phyloP scores from a whole-genome alignment of 106 monocot species.

The Hemerocallis citrina region DNA sequence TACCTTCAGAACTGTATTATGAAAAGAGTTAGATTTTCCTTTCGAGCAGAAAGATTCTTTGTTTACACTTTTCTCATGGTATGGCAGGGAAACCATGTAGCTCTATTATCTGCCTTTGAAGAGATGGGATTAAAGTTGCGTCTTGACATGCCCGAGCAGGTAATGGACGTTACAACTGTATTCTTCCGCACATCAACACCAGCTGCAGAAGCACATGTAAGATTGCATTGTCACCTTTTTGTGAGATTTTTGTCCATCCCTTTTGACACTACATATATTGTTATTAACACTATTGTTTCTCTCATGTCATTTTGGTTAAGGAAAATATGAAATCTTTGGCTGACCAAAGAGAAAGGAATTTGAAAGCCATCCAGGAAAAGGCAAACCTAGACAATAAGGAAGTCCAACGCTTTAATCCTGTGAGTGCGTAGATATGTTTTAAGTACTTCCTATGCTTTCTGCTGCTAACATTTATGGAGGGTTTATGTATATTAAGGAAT shows the following conservation, averaged over 20 bases:
- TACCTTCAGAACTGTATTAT: too few relatives aligned
- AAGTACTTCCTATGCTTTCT: neutral
- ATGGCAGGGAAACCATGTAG: constrained; percentile 90
- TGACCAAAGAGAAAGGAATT: constrained; percentile 68
- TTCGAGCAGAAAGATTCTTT: too few relatives aligned
- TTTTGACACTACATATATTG: constrained; percentile 4
- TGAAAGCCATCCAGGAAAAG: constrained; percentile 83
- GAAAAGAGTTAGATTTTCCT: too few relatives aligned
- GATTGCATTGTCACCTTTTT: constrained; percentile 1
- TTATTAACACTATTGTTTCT: neutral
- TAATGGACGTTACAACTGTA: constrained; percentile 67
- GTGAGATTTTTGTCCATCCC: neutral
- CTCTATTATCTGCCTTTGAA: constrained; percentile 79
- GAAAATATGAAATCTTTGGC: constrained; percentile 63
- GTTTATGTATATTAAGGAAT: neutral
- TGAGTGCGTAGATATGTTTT: constrained; percentile 37
- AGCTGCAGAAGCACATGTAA: constrained; percentile 77
- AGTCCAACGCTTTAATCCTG: constrained; percentile 81
- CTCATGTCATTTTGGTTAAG: constrained; percentile 29
- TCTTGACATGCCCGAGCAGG: constrained; percentile 92
- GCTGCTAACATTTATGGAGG: neutral
- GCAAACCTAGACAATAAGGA: constrained; percentile 71
- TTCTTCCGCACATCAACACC: constrained; percentile 81
- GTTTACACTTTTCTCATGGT: neutral
- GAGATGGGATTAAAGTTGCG: constrained; percentile 98